Evolutionary conservation across 2,329 filamentous ascomycete species (phyloP).

Genomic region (Mycogone perniciosa): DNA sequence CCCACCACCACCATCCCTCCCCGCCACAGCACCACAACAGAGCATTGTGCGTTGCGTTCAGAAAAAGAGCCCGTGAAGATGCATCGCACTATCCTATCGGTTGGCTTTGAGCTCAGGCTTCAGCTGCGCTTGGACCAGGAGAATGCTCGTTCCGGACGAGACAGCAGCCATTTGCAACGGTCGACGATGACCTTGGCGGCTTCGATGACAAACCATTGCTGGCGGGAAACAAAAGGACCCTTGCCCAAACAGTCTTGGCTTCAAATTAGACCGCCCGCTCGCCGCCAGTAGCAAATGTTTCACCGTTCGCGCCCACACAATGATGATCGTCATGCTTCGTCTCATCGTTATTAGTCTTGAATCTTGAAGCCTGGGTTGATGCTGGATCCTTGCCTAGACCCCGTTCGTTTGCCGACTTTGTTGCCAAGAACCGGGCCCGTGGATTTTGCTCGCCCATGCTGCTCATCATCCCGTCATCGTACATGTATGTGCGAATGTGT

Average conservation of each 20-base stretch:
- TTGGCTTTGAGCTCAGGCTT: background rate
- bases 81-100: background rate
- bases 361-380: background rate
- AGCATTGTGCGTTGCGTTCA: too few species aligned
- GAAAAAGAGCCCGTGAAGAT: too few species aligned
- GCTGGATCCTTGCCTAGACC: slow-evolving; percentile 1
- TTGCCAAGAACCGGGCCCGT: slow-evolving; percentile 15
- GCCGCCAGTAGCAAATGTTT: background rate
- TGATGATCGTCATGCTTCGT: background rate
- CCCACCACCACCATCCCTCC: too few species aligned
- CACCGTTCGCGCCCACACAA: background rate
- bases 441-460: slow-evolving; percentile 5
- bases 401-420: background rate
- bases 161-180: background rate
- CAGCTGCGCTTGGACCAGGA: background rate
- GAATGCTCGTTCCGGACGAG: background rate
- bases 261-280: background rate
- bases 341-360: background rate
- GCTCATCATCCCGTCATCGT: slow-evolving; percentile 6
- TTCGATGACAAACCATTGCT: background rate
- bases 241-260: background rate
- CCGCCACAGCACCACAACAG: too few species aligned
- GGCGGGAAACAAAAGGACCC: background rate
- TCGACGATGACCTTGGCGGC: background rate
- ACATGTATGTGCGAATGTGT: background rate